Base-by-base conservation (phyloP, 345 rosid species). In the Populus pruinosa region DNA sequence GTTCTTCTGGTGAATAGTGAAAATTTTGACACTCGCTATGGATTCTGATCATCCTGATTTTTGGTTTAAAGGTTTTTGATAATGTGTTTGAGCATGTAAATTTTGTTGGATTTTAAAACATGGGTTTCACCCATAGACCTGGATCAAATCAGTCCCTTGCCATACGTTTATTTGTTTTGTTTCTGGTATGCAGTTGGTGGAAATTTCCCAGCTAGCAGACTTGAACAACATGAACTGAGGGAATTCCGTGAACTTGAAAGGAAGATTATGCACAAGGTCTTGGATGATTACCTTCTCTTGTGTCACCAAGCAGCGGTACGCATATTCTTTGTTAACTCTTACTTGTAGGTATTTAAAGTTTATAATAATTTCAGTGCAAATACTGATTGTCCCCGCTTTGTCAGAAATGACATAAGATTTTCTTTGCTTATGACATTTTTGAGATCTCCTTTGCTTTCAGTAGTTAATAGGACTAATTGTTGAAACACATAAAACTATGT, bases 291-390 rank as follows among this genome's bases (percentile, higher is more conserved):
- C 83, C 87, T 89, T 80, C 75, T 61, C 17, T n/a, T 91, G 71
- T 91, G 97, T 82, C 78, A 70, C 6, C 86, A 29, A 79, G 80
- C 79, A 79, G 97, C 95, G 92, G 98, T 89, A 94, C 82, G 16
- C 17, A 18, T 17, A 6, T 49, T 47, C 53, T 47, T 47, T 14
- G 5, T 12, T 49, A 49, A 16, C 55, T 49, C 55, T 49, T 71
- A 73, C 76, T 66, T 35, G 62, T 80, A 49, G 35, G 35, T 6
- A 39, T 39, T 8, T 39, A 39, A 39, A 31, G 33, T 31, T 31
- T 2, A 39, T 39, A 39, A 11, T 16, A 16, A 49, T 49, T 49
- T 49, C 55, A 49, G 17, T 49, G 20, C 17, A 49, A 16, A 49
- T 49, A 16, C 55, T 49, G 55, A 16, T 13, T 49, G 20, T 49